phyloP scores from a whole-genome alignment of 2,329 filamentous ascomycete species.

The Talaromyces sp. region DNA sequence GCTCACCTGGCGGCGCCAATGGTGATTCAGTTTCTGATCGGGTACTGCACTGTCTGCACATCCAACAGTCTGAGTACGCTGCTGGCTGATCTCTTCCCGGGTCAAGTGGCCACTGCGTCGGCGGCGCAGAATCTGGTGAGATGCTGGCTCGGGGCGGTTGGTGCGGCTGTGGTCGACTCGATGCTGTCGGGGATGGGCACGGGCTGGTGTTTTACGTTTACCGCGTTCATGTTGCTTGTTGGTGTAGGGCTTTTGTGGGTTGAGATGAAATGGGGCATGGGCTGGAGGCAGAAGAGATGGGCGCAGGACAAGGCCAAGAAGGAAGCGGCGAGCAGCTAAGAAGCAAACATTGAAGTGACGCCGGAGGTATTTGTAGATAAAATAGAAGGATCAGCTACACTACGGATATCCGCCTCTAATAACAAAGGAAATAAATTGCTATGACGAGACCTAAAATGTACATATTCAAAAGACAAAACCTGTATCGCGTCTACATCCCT shows the following conservation, averaged over 20 bases:
- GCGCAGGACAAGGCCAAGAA: not conserved
- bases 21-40: constrained; percentile 30
- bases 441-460: constrained; percentile 13
- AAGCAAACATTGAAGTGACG: not conserved
- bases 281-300: constrained; percentile 21
- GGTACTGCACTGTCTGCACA: constrained; percentile 26
- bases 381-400: too few relatives aligned
- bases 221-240: constrained; percentile 28
- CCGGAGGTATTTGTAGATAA: not conserved
- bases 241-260: constrained; percentile 28
- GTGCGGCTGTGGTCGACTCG: constrained; percentile 29
- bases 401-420: not conserved
- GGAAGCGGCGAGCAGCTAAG: not conserved
- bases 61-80: constrained; percentile 43
- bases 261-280: constrained; percentile 22
- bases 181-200: constrained; percentile 31
- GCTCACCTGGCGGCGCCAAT: constrained; percentile 29
- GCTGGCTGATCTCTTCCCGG: constrained; percentile 38
- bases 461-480: constrained; percentile 7
- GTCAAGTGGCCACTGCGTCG: constrained; percentile 27
- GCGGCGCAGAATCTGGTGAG: constrained; percentile 34
- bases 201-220: constrained; percentile 37
- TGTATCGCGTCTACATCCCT: constrained; percentile 11
- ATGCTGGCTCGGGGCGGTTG: constrained; percentile 32
- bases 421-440: constrained; percentile 11